Base-by-base conservation (phyloP, 768 basidiomycete genomes). In the Pulveroboletus sp. region DNA sequence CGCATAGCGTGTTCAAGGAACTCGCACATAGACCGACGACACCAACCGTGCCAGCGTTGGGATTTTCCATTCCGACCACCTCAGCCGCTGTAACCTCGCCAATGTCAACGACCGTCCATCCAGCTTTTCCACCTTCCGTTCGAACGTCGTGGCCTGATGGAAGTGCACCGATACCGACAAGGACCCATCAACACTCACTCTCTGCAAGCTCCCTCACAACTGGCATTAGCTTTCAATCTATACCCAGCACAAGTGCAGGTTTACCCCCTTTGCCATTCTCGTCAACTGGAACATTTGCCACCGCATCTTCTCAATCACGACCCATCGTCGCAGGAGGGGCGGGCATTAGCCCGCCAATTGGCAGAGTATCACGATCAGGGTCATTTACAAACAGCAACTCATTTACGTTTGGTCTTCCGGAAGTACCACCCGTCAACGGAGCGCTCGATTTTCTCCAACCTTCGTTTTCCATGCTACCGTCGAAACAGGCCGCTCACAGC, bases 341-440 rank as follows among this genome's bases (percentile, higher is more conserved):
- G 0, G 66, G 64, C 7, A 68, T 67, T 36, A 69, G 62, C 34
- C 64, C 67, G 3, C 64, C 69, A 25, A 69, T 80, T 45, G 80
- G 81, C 27, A 70, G 80, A 49, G 75, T 82, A 70, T 78, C 78
- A 35, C 75, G 80, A 38, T 81, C 81, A 21, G 76, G 79, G 43
- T 82, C 81, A 20, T 72, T 82, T 49, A 77, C 71, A 40, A 76
- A 73, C 27, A 62, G 71, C 49, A 77, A 69, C 50, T 52, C 70
- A 4, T 75, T 73, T 56, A 47, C 65, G 11, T 74, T 71, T 50
- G 63, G 67, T 66, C 58, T 68, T n/a, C 57, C 68, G 21, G 59
- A 65, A 36, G 56, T 66, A 16, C 55, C 63, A n/a, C 35, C 58
- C 20, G 50, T 36, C n/a, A 44, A 51, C 13, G 63, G 56, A 9